Percentiles rank a stretch among this genome's conserved stretches.
Conservation (phyloP, 192 early-diverging fungal genomes). For the Coemansia brasiliensis region DNA sequence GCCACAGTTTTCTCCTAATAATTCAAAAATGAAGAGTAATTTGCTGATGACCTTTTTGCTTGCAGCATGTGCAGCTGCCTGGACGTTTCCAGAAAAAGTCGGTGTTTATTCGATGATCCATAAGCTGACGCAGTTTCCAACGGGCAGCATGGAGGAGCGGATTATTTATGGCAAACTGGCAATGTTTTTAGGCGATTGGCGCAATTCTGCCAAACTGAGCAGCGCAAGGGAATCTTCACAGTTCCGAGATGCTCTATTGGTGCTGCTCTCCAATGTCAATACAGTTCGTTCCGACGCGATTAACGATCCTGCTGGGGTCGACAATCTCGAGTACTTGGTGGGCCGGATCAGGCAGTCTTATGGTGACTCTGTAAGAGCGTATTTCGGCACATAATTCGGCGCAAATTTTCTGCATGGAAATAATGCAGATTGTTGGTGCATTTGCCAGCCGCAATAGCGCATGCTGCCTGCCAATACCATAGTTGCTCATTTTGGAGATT, state of each 20-base stretch:
- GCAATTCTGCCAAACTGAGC: slow-evolving; percentile 24
- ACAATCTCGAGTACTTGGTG: slow-evolving; percentile 38
- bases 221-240: slow-evolving; percentile 17
- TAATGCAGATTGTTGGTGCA: too few species aligned
- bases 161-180: slow-evolving; percentile 33
- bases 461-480: too few species aligned
- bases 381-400: slow-evolving; percentile 20
- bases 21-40: slow-evolving; percentile 1
- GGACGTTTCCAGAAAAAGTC: slow-evolving; percentile 29
- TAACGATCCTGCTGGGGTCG: slow-evolving; percentile 20
- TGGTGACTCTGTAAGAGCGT: slow-evolving; percentile 18
- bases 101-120: slow-evolving; percentile 39
- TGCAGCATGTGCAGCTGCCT: slow-evolving; percentile 7
- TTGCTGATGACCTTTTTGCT: slow-evolving; percentile 9
- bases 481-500: too few species aligned
- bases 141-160: slow-evolving; percentile 28
- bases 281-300: slow-evolving; percentile 24
- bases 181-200: slow-evolving; percentile 31
- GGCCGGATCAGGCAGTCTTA: slow-evolving; percentile 29
- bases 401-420: not conserved
- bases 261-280: slow-evolving; percentile 23
- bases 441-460: not conserved
- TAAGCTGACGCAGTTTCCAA: slow-evolving; percentile 17
- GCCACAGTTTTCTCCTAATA: too few species aligned
- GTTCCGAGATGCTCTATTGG: slow-evolving; percentile 30